phyloP scores from a whole-genome alignment of 169 alveolate genomes.

The Eimeria zaria region DNA sequence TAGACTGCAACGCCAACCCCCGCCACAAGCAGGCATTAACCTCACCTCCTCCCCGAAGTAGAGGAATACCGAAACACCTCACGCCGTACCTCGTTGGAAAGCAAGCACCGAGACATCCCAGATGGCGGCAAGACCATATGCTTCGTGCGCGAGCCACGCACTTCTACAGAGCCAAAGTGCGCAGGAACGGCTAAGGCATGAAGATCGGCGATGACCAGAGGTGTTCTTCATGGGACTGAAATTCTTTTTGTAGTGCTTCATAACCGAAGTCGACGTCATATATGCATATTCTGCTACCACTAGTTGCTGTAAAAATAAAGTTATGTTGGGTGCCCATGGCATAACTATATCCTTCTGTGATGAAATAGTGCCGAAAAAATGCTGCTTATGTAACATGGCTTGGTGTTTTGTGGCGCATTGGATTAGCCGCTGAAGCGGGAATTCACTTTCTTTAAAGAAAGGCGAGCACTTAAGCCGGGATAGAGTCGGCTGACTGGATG shows the following conservation, averaged over 20 bases:
- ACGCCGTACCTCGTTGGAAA: slow-evolving; percentile 91
- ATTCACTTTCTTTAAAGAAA: background rate
- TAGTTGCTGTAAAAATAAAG: no score
- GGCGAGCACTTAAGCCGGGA: slow-evolving; percentile 17
- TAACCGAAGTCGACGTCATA: background rate
- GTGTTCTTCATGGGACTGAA: background rate
- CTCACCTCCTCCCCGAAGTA: slow-evolving; percentile 92
- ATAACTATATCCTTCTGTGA: background rate
- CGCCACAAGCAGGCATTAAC: slow-evolving; percentile 93
- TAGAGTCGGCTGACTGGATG: background rate
- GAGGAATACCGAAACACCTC: slow-evolving; percentile 94
- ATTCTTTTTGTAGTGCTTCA: background rate
- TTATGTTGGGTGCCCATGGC: no score
- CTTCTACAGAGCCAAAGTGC: slow-evolving; percentile 44
- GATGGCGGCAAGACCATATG: slow-evolving; percentile 84
- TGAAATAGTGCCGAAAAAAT: background rate
- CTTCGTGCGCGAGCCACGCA: slow-evolving; percentile 76
- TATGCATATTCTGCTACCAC: background rate
- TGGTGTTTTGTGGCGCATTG: background rate
- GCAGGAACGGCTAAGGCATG: slow-evolving; percentile 66
- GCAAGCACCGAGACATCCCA: slow-evolving; percentile 92
- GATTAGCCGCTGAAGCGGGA: background rate
- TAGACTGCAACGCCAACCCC: slow-evolving; percentile 94
- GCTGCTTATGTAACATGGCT: background rate
- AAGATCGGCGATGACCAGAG: background rate